A percentile compares a stretch with the other conserved stretches of the same genome.
Evolutionary conservation across 192 early-diverging fungal genomes (phyloP).

Genomic region (Blastocladiella britannica): DNA sequence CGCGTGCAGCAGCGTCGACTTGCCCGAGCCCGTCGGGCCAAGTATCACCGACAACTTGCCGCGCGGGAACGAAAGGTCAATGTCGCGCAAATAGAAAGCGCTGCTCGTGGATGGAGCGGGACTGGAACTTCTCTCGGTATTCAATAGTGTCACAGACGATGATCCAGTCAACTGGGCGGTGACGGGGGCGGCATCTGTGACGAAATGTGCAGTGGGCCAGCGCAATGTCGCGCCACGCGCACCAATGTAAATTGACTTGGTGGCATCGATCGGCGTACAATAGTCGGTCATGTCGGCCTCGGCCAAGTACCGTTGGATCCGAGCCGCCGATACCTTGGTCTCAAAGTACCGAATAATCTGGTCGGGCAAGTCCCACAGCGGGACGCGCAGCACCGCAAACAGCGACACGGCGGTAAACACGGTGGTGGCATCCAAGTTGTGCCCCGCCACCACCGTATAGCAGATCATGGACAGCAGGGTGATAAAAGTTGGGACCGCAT

Average conservation of each 20-base stretch:
- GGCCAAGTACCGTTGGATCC: slow-evolving; percentile 4
- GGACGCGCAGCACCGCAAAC: not conserved
- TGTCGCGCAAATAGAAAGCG: slow-evolving; percentile 33
- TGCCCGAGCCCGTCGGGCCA: slow-evolving; percentile 82
- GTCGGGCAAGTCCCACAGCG: not conserved
- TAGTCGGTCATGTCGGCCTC: slow-evolving; percentile 10
- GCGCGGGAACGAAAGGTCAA: slow-evolving; percentile 43
- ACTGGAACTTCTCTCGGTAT: too few relatives aligned
- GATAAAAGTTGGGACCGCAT: slow-evolving; percentile 17
- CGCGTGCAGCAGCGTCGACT: slow-evolving; percentile 57
- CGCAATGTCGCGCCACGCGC: too few relatives aligned
- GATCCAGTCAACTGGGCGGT: too few relatives aligned
- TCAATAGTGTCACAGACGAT: too few relatives aligned
- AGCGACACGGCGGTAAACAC: not conserved
- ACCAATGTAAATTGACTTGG: too few relatives aligned
- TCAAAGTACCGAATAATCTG: not conserved
- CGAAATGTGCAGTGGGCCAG: too few relatives aligned
- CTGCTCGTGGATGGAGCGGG: too few relatives aligned
- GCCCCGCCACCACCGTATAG: slow-evolving; percentile 9
- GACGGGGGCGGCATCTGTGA: too few relatives aligned
- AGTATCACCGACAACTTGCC: slow-evolving; percentile 55
- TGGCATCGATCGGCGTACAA: too few relatives aligned
- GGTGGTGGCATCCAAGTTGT: not conserved
- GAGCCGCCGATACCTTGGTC: not conserved
- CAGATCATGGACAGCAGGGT: slow-evolving; percentile 29